Base-by-base conservation (phyloP, 2,329 filamentous ascomycete genomes). In the Aspergillus jensenii region DNA sequence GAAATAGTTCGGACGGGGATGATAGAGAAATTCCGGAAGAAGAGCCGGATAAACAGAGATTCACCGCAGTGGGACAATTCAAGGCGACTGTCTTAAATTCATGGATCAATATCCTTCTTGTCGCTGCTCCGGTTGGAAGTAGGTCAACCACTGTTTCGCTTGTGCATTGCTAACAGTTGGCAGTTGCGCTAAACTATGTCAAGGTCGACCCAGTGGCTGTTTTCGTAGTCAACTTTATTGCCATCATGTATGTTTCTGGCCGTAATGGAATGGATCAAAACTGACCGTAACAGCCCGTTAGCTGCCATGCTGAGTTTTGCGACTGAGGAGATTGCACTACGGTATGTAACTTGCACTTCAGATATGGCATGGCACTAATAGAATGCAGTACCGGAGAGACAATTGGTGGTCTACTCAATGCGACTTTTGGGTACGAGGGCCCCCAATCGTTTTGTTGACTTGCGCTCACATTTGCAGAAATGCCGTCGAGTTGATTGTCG, bases 191-290 rank as follows among this genome's bases (percentile, higher is more conserved):
- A 52, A 85, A 90, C 67, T 91, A 88, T 68, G 76, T 86, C 17
- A 63, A 78, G 11, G 77, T 89, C 52, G 80, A 83, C 68, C 79
- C 82, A 3, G 81, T 89, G 58, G 83, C 82, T 19, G 80, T 95
- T 47, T 97, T 97, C 68, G 85, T 93, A 56, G 84, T 97, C 75
- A 97, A 97, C 78, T 97, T 97, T 68, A 84, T 97, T 62, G 93
- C 93, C 60, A 96, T 97, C 65, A 88, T 97, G 27, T 31, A 31
- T 31, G 27, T 31, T 31, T 31, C 27, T 31, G 27, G 27, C 27
- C 3, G 27, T 31, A 31, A 31, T 31, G 27, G 9, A 11, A 31
- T 31, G 4, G 27, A 11, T 31, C 27, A 31, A 31, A 31, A 11
- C 27, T 31, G 27, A 31, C 27, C 27, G 3, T 4, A 31, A 9